These are phyloP conservation scores for Aspergillus vadensis DNA, from an alignment of 2,329 filamentous ascomycete species.

Conservation along the genomic window DNA sequence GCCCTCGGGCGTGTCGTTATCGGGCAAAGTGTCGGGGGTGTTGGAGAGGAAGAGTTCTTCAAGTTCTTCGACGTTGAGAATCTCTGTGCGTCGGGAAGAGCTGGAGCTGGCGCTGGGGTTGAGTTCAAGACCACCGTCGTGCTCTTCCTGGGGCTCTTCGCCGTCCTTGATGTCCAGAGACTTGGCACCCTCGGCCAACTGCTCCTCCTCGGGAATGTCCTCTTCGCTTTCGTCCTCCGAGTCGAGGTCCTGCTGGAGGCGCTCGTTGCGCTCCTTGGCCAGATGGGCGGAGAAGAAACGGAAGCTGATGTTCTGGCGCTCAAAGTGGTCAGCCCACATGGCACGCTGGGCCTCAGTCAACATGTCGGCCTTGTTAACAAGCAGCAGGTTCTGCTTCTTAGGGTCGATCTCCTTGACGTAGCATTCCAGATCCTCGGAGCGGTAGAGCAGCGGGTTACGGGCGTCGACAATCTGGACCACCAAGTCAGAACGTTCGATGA, in stretches of 20 bases:
- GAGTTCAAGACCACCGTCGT: constrained; percentile 29
- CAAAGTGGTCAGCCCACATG: constrained; percentile 85
- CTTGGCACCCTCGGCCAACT: constrained; percentile 18
- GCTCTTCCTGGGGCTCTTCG: constrained; percentile 27
- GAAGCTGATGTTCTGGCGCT: constrained; percentile 78
- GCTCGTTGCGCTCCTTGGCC: constrained; percentile 85
- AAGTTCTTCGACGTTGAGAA: constrained; percentile 88
- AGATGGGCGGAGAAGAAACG: constrained; percentile 94
- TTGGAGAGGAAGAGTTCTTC: constrained; percentile 84
- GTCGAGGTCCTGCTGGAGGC: constrained; percentile 55
- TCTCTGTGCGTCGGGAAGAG: constrained; percentile 63
- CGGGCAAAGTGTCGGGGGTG: constrained; percentile 57
- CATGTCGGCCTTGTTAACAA: constrained; percentile 99
- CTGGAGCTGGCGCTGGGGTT: constrained; percentile 11
- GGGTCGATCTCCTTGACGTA: constrained; percentile 93
- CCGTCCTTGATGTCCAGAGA: constrained; percentile 28
- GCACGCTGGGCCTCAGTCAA: constrained; percentile 83
- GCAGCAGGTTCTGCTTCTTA: constrained; percentile 83
- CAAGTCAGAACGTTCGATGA: constrained; percentile 93
- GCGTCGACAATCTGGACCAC: constrained; percentile 99
- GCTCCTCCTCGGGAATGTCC: constrained; percentile 22
- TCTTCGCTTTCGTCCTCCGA: constrained; percentile 43
- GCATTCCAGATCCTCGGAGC: constrained; percentile 86
- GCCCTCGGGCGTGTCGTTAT: constrained; percentile 49
- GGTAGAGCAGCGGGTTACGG: constrained; percentile 88